phyloP scores from a whole-genome alignment of 148 eudicot species.

The Hydrangea macrophylla region DNA sequence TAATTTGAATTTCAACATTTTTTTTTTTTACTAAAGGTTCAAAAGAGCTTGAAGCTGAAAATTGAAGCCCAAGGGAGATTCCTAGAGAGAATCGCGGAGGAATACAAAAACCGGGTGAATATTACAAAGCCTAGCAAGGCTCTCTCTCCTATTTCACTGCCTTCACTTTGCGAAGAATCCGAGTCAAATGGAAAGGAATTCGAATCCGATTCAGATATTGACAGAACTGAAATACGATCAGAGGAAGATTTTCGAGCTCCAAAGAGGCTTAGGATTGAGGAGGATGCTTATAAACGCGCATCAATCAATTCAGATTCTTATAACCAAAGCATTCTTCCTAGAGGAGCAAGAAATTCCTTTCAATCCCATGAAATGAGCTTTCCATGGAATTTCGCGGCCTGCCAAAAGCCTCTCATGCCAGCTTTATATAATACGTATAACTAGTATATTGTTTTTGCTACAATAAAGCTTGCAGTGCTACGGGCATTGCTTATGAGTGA shows the following conservation, averaged over 20 bases:
- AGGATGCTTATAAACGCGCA: conserved; percentile 4
- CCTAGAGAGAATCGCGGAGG: conserved; percentile 33
- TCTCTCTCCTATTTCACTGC: conserved; percentile 30
- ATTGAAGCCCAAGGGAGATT: conserved; percentile 48
- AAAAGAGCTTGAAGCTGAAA: conserved; percentile 45
- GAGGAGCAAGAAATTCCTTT: background rate
- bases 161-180: conserved; percentile 32
- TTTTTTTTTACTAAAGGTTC: conserved; percentile 23
- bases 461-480: too few relatives aligned
- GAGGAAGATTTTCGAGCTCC: conserved; percentile 19
- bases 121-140: conserved; percentile 28
- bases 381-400: conserved; percentile 24
- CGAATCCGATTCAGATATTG: conserved; percentile 32
- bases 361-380: conserved; percentile 18
- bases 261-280: conserved; percentile 30
- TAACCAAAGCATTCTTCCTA: conserved; percentile 15
- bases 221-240: conserved; percentile 19
- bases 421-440: conserved; percentile 22
- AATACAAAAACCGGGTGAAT: conserved; percentile 25
- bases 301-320: conserved; percentile 10
- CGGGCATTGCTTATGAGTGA: too few relatives aligned
- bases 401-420: conserved; percentile 22
- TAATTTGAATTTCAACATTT: too few relatives aligned
- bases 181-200: conserved; percentile 24
- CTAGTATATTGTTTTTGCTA: too few relatives aligned